Evolutionary conservation across 495 filamentous ascomycete species (phyloP).

Genomic region (Lasiosphaeriaceae sp.): DNA sequence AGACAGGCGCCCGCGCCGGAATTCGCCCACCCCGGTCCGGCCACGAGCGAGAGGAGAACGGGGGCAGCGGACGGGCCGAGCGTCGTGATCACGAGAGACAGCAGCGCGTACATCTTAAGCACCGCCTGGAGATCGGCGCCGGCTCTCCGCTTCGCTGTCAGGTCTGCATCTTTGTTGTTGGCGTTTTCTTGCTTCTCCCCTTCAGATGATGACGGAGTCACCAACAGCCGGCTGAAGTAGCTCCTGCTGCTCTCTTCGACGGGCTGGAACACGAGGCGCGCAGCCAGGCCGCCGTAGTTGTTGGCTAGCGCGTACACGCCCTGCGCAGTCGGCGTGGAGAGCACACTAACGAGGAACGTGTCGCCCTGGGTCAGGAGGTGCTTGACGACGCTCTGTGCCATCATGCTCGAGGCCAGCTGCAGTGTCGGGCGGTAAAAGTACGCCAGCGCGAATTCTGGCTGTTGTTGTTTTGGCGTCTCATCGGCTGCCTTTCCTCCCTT

Average conservation of each 20-base stretch:
- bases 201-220: background rate
- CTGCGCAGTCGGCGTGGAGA: slow-evolving; percentile 74
- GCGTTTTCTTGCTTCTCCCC: background rate
- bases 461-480: too few species aligned
- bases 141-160: background rate
- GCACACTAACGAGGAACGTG: slow-evolving; percentile 72
- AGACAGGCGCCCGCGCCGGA: slow-evolving; percentile 61
- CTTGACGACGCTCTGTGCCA: slow-evolving; percentile 84
- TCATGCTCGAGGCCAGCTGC: slow-evolving; percentile 68
- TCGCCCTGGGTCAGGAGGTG: slow-evolving; percentile 93
- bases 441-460: slow-evolving; percentile 50
- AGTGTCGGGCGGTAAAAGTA: slow-evolving; percentile 66
- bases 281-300: slow-evolving; percentile 90
- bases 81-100: slow-evolving; percentile 61
- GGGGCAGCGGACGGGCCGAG: slow-evolving; percentile 72
- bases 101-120: slow-evolving; percentile 59
- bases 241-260: slow-evolving; percentile 88
- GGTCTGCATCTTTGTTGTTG: background rate
- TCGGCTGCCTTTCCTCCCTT: too few species aligned
- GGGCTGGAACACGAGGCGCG: slow-evolving; percentile 88
- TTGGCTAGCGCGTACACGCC: slow-evolving; percentile 91
- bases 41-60: slow-evolving; percentile 63
- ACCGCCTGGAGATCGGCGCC: slow-evolving; percentile 32
- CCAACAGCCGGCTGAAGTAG: slow-evolving; percentile 73
- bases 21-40: slow-evolving; percentile 68